phyloP scores from a whole-genome alignment of 176 grass and related monocot species.

The barley (Hordeum vulgare) region DNA sequence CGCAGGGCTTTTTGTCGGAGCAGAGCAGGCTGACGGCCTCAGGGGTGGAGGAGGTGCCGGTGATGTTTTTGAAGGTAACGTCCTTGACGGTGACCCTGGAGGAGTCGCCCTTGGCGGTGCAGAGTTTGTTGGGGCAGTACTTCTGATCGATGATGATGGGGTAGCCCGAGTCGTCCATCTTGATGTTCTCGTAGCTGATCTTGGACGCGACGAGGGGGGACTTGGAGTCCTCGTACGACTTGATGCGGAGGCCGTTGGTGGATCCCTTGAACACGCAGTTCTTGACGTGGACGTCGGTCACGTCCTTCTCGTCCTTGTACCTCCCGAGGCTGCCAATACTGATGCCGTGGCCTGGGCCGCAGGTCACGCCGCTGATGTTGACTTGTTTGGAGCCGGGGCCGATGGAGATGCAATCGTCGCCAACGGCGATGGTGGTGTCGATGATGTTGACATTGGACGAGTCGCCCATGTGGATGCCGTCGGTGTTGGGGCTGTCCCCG shows the following conservation, averaged over 20 bases:
- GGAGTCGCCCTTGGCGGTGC: conserved; percentile 5
- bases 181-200: conserved; percentile 46
- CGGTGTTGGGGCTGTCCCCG: conserved; percentile 2
- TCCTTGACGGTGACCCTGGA: conserved; percentile 51
- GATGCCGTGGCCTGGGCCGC: conserved; percentile 73
- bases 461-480: conserved; percentile 34
- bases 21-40: conserved; percentile 46
- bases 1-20: conserved; percentile 35
- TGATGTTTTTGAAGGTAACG: conserved; percentile 49
- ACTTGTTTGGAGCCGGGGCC: conserved; percentile 30
- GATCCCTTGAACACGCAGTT: conserved; percentile 45
- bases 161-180: conserved; percentile 26
- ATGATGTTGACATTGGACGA: conserved; percentile 40
- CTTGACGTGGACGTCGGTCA: conserved; percentile 41
- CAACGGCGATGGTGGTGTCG: conserved; percentile 33
- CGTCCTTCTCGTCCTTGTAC: conserved; percentile 64
- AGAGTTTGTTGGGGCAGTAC: conserved; percentile 64
- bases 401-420: conserved; percentile 70
- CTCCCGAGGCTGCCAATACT: conserved; percentile 57
- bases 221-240: conserved; percentile 42
- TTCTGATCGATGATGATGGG: conserved; percentile 71
- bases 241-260: conserved; percentile 57
- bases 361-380: conserved; percentile 42
- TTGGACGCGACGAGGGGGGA: conserved; percentile 14
- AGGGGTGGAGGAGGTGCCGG: conserved; percentile 37